Evolutionary conservation across 805 yeast genomes (phyloP), one percentile per base, ranked within the genome.

Genomic region (Helenozyma baotianmanensis): DNA sequence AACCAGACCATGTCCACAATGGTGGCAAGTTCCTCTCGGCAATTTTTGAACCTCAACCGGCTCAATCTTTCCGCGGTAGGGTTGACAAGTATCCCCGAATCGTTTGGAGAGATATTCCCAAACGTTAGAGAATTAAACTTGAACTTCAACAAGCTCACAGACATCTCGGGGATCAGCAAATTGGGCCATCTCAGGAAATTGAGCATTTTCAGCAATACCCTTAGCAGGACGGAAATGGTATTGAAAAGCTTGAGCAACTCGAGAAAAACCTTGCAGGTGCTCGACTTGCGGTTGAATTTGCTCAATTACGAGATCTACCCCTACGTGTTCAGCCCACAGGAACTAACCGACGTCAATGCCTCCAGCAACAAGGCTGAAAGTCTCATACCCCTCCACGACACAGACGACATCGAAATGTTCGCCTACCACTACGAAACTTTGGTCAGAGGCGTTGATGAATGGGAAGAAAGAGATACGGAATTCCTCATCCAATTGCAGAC

Each of bases 401-500:
- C 62, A 29, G 78, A 73, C 30, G 80, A 74, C 39, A 70, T 74
- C 15, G 77, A 72, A 41, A 72, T 70, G 15, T 74, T 74, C 36
- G 56, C 69, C 1, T 62, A 65, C 6, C 73, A 68, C 35, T 74
- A 70, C 43, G 56, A 62, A 18, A 59, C 70, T 4, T 50, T 72
- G 14, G 60, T 56, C 35, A 60, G 54, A 30, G 38, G 47, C 15
- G 47, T 53, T 32, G 57, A 53, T 9, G 65, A 57, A 21, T 74
- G 77, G 74, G 48, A 46, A 2, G 53, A 42, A 13, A 56, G 72
- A 43, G 70, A 67, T 41, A 47, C 48, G 4, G 45, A 40, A 30
- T 64, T 57, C 38, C 39, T 56, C 13, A 45, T 48, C 16, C 42
- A 47, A 16, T 42, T 65, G 36, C 33, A 43, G 5, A 31, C 38